A percentile compares a stretch with the other conserved stretches of the same genome.
Conservation (phyloP, 2,329 filamentous ascomycete species). For the Fusarium burgessii region DNA sequence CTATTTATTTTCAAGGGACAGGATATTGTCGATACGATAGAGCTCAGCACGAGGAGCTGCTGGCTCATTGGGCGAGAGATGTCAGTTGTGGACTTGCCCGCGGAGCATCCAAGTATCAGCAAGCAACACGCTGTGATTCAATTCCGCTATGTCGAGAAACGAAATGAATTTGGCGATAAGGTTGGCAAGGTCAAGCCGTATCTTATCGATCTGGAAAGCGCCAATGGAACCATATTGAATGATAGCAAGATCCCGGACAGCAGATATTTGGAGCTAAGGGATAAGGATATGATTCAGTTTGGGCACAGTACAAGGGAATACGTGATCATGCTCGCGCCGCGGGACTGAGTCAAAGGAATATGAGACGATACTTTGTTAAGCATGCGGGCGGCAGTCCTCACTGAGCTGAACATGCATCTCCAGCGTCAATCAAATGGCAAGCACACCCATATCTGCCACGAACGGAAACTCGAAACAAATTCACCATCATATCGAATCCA, state of each 20-base stretch:
- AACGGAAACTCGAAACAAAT: background rate
- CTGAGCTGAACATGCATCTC: background rate
- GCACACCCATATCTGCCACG: background rate
- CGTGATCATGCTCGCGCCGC: slow-evolving; percentile 84
- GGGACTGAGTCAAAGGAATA: slow-evolving; percentile 49
- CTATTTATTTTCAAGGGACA: slow-evolving; percentile 91
- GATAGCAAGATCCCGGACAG: slow-evolving; percentile 77
- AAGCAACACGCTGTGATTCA: slow-evolving; percentile 97
- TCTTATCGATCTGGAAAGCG: slow-evolving; percentile 91
- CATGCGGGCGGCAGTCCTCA: background rate
- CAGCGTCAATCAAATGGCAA: background rate
- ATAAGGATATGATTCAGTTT: slow-evolving; percentile 91
- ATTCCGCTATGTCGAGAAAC: slow-evolving; percentile 86
- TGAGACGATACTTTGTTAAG: background rate
- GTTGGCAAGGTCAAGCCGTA: slow-evolving; percentile 86
- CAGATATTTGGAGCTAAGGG: slow-evolving; percentile 85
- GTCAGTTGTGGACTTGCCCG: slow-evolving; percentile 82
- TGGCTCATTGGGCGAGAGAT: slow-evolving; percentile 90
- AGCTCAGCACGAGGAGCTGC: slow-evolving; percentile 81
- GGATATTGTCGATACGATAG: slow-evolving; percentile 84
- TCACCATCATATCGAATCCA: background rate
- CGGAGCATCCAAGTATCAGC: slow-evolving; percentile 92
- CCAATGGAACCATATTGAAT: slow-evolving; percentile 90
- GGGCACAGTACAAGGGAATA: slow-evolving; percentile 92
- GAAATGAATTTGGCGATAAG: slow-evolving; percentile 88